Evolutionary conservation across 2,329 filamentous ascomycete genomes (phyloP).

Genomic region (Aspergillus fijiensis): DNA sequence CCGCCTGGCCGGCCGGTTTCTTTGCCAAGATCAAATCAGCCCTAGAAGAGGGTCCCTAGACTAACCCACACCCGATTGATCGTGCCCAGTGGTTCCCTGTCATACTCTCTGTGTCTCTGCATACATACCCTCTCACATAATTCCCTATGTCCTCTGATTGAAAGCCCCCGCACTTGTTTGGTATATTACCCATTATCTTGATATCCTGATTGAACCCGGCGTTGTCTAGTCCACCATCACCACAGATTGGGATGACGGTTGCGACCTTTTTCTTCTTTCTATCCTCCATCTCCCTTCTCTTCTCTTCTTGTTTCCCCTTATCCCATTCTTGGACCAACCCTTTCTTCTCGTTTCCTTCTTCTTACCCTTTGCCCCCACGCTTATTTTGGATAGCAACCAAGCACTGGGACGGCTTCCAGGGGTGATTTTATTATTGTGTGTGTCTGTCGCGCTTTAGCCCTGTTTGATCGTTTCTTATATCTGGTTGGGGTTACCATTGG

Average conservation of each 20-base stretch:
- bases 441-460: slow-evolving; percentile 9
- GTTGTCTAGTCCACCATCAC: neutral
- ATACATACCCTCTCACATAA: neutral
- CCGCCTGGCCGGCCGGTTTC: slow-evolving; percentile 49
- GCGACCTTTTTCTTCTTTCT: neutral
- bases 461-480: neutral
- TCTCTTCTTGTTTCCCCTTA: neutral
- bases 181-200: neutral
- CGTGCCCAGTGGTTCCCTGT: too few species aligned
- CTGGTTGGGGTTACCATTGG: neutral
- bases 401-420: neutral
- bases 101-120: neutral
- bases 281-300: neutral
- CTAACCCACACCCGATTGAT: neutral
- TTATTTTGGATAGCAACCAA: neutral
- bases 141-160: neutral
- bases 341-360: neutral
- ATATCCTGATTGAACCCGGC: slow-evolving; percentile 1
- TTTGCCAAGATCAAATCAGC: slow-evolving; percentile 50
- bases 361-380: neutral
- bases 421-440: neutral
- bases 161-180: neutral
- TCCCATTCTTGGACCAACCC: neutral
- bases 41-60: slow-evolving; percentile 35
- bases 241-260: neutral